Evolutionary conservation across 1,284 basidiomycete genomes (phyloP).

Genomic region (Athelia sp.): DNA sequence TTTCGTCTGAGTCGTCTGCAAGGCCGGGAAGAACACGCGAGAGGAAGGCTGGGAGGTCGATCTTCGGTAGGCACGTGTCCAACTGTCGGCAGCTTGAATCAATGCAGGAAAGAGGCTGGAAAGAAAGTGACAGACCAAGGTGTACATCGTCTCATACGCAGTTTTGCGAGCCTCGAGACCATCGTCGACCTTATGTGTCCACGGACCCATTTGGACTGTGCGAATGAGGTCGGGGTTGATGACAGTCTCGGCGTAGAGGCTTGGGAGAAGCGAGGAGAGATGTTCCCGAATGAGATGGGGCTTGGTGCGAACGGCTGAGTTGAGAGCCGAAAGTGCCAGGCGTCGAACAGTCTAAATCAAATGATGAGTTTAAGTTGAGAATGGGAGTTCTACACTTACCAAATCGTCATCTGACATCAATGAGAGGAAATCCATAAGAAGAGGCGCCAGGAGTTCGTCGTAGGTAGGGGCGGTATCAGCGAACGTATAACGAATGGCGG

Average conservation of each 20-base stretch:
- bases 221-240: constrained; percentile 82
- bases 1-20: constrained; percentile 88
- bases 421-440: constrained; percentile 87
- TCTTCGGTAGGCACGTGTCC: constrained; percentile 83
- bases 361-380: constrained; percentile 6
- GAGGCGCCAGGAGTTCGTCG: constrained; percentile 83
- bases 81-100: constrained; percentile 40
- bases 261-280: constrained; percentile 71
- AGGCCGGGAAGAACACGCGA: constrained; percentile 81
- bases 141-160: constrained; percentile 97
- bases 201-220: constrained; percentile 97
- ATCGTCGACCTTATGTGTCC: constrained; percentile 93
- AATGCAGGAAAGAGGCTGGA: constrained; percentile 9
- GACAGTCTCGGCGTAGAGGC: constrained; percentile 81
- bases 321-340: constrained; percentile 83
- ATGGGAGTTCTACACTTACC: constrained; percentile 33
- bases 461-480: constrained; percentile 81
- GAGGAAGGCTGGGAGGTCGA: constrained; percentile 85
- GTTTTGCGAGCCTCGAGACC: constrained; percentile 93
- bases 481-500: constrained; percentile 94
- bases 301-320: constrained; percentile 93
- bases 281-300: constrained; percentile 88
- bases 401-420: constrained; percentile 84
- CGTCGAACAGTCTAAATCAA: constrained; percentile 73
- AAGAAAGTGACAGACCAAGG: constrained; percentile 54